Percentiles rank a stretch among this genome's conserved stretches.
phyloP scores from a whole-genome alignment of 768 basidiomycete species.

The Pulveroboletus ravenelii region DNA sequence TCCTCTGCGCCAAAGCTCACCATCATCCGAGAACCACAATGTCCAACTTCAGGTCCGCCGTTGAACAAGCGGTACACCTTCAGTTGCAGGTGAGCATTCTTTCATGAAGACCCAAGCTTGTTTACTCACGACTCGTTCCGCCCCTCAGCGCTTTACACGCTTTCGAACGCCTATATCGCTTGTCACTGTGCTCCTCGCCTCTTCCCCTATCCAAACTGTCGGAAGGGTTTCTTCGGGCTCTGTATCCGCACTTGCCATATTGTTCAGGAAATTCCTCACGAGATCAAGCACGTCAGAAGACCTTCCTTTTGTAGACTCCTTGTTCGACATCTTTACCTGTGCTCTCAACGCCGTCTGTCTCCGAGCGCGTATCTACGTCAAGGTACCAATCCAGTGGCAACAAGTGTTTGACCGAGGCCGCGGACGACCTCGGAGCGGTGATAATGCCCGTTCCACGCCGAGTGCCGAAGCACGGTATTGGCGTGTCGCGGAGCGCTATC shows the following conservation, averaged over 20 bases:
- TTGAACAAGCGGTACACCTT: constrained; percentile 8
- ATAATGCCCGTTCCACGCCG: constrained; percentile 19
- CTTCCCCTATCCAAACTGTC: constrained; percentile 9
- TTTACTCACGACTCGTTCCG: not conserved
- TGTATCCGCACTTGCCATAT: not conserved
- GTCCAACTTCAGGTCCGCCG: constrained; percentile 4
- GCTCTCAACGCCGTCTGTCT: constrained; percentile 16
- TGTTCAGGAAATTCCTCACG: constrained; percentile 5
- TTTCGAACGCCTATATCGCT: constrained; percentile 2
- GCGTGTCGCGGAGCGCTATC: constrained; percentile 26
- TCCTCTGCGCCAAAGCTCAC: not conserved
- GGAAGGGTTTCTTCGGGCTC: not conserved
- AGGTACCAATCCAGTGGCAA: constrained; percentile 8
- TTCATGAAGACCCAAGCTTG: not conserved
- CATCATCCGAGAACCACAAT: not conserved
- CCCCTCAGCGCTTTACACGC: constrained; percentile 1
- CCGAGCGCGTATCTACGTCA: constrained; percentile 10
- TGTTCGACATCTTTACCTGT: constrained; percentile 11
- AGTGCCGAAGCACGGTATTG: constrained; percentile 30
- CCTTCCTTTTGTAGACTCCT: not conserved
- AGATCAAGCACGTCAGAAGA: not conserved
- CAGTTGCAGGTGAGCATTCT: constrained; percentile 8
- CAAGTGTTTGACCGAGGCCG: not conserved
- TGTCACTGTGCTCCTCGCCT: constrained; percentile 7
- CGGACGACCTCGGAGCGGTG: not conserved